These are phyloP conservation scores for Imleria badia DNA, from an alignment of 768 basidiomycete species.

Conservation along the genomic window DNA sequence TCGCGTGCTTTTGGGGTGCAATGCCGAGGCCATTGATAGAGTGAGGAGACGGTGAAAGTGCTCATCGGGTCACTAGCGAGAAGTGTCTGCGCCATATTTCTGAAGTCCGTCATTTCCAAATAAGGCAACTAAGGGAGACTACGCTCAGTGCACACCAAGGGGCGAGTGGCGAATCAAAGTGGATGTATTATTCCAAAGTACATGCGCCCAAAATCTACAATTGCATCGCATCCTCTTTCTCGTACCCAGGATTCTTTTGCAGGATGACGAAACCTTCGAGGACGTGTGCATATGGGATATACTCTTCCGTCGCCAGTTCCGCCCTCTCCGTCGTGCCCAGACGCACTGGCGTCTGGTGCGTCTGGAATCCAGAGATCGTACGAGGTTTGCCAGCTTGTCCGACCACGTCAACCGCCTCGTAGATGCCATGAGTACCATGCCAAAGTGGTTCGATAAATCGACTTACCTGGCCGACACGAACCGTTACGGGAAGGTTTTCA, in stretches of 20 bases:
- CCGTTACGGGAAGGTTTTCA: slow-evolving; percentile 81
- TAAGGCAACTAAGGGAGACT: no score
- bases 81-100: no score
- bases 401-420: slow-evolving; percentile 91
- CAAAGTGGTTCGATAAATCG: background rate
- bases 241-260: slow-evolving; percentile 90
- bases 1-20: slow-evolving; percentile 24
- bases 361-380: slow-evolving; percentile 98
- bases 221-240: slow-evolving; percentile 85
- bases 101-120: no score
- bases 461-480: slow-evolving; percentile 87
- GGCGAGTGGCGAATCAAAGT: background rate
- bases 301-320: slow-evolving; percentile 97
- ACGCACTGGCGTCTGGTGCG: slow-evolving; percentile 94
- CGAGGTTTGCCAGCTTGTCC: slow-evolving; percentile 97
- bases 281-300: slow-evolving; percentile 83
- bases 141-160: no score
- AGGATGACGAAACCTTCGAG: slow-evolving; percentile 92
- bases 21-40: slow-evolving; percentile 23
- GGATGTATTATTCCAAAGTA: slow-evolving; percentile 4
- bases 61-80: slow-evolving; percentile 1
- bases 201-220: slow-evolving; percentile 39
- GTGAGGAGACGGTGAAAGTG: slow-evolving; percentile 15
- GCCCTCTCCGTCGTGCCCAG: slow-evolving; percentile 92
- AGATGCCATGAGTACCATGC: background rate